Base-by-base conservation (phyloP, 768 basidiomycete genomes). In the Xerocomellus intermedius region DNA sequence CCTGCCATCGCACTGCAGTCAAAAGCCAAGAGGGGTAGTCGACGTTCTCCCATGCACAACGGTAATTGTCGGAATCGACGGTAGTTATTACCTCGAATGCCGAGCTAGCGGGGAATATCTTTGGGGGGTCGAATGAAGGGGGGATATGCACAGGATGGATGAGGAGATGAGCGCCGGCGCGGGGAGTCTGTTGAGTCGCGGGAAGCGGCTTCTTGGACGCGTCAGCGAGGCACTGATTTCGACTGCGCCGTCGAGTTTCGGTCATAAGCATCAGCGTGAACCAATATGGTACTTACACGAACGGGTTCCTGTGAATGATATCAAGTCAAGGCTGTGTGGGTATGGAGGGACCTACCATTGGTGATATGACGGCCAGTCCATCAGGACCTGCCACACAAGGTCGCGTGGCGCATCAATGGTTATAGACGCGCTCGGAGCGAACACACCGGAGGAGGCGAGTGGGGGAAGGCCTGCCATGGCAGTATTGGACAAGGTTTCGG, bases 391-490 rank as follows among this genome's bases (percentile, higher is more conserved):
- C 87, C 87, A 90, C 2, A 87, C 84, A 58, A 75, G 74, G 9
- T 86, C 78, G 22, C 72, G 66, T 0, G 85, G 81, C 2, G 88
- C 86, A 61, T 87, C 79, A 47, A 89, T 88, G 5, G 75, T 59
- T 3, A 73, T 71, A 0, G 80, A 81, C 8, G 76, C 75, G 1
- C 73, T 72, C 5, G 77, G 71, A 2, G 72, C 64, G 60, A 88
- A 79, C 2, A 86, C 81, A 4, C 77, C 78, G 16, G 62, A 60
- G 3, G 73, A 68, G 0, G 69, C 57, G 0, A 73, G 57, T 1
- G 81, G 75, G 0, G 83, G 82, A 1, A 79, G 60, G 1, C 62
- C 65, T 37, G 41, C 8, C 38, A 39, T 39, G 38, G 37, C n/a
- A n/a, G n/a, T 38, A 24, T 24, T 4, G 4, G 24, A 24, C 24